Evolutionary conservation across 176 grass and related monocot genomes (phyloP).

Genomic region (Oryza brachyantha): DNA sequence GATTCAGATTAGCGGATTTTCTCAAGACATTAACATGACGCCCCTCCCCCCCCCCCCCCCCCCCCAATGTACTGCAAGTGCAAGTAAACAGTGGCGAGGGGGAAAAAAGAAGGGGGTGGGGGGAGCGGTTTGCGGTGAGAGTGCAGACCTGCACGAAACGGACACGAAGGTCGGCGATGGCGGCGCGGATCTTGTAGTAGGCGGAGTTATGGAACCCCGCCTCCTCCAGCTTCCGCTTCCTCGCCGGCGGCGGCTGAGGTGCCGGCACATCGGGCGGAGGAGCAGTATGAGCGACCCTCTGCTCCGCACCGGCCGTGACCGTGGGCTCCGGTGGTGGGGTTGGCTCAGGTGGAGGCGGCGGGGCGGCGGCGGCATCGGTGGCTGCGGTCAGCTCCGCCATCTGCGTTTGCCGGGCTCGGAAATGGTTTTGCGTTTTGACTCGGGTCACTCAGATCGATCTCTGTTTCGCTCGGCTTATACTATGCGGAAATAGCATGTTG

Average conservation of each 20-base stretch:
- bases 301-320: slow-evolving; percentile 10
- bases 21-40: not conserved
- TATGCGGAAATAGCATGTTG: too few relatives aligned
- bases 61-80: not conserved
- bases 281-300: not conserved
- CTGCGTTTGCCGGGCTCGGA: not conserved
- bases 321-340: not conserved
- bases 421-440: not conserved
- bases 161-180: slow-evolving; percentile 30
- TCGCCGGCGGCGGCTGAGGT: not conserved
- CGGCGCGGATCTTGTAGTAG: slow-evolving; percentile 56
- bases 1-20: not conserved
- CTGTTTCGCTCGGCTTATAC: not conserved
- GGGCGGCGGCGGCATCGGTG: not conserved
- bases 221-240: slow-evolving; percentile 38
- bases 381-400: slow-evolving; percentile 22
- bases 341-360: not conserved
- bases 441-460: not conserved
- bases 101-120: not conserved
- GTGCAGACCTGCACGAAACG: slow-evolving; percentile 38
- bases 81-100: not conserved
- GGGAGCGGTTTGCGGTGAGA: not conserved
- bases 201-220: slow-evolving; percentile 37
- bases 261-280: slow-evolving; percentile 20
- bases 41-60: too few relatives aligned